Conservation (phyloP, 768 basidiomycete species). For the Tulasnella sp. region DNA sequence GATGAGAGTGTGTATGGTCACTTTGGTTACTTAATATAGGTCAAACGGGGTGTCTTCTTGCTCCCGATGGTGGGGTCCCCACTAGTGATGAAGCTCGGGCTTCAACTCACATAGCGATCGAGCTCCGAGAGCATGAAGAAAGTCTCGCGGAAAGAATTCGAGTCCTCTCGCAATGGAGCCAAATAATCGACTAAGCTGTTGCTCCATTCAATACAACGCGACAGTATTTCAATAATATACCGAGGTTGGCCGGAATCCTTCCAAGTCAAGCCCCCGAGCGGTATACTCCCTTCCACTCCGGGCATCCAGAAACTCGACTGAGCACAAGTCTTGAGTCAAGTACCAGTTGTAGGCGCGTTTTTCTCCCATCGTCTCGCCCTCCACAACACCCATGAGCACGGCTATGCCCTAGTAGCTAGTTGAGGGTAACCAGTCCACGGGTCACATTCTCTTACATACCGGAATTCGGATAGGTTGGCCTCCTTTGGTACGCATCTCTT, state of each 20-base stretch:
- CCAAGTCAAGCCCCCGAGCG: neutral
- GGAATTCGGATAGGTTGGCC: neutral
- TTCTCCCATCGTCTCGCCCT: neutral
- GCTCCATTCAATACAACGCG: neutral
- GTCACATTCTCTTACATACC: neutral
- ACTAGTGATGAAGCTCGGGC: too few species aligned
- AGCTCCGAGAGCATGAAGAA: too few species aligned
- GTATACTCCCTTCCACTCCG: constrained; percentile 3
- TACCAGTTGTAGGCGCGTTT: constrained; percentile 3
- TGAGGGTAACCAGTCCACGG: neutral
- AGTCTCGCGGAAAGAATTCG: too few species aligned
- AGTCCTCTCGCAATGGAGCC: too few species aligned
- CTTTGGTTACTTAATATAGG: too few species aligned
- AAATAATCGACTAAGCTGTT: neutral
- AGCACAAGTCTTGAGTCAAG: neutral
- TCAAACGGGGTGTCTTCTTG: too few species aligned
- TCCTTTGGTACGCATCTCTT: neutral
- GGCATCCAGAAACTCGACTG: constrained; percentile 4
- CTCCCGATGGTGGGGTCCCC: too few species aligned
- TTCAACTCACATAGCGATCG: too few species aligned
- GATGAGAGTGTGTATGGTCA: too few species aligned
- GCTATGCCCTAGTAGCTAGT: neutral
- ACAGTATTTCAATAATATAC: neutral
- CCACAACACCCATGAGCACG: neutral
- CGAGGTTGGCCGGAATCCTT: neutral